Base-by-base conservation (phyloP, 257 asterid species). In the Nicotiana benthamiana region DNA sequence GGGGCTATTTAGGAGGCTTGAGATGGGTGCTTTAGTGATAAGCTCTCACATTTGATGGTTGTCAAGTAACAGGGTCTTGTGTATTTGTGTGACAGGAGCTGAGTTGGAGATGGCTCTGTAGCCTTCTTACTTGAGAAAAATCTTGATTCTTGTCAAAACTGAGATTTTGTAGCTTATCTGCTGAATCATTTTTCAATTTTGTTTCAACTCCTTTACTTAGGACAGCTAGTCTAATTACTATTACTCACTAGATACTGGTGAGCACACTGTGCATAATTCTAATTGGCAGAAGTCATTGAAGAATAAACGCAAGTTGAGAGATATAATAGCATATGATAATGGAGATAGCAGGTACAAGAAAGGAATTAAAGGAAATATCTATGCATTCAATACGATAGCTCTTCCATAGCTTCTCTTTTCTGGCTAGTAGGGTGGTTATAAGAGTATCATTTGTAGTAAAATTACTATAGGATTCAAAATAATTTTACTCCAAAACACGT, bases 61-160 rank as follows among this genome's bases (percentile, higher is more conserved):
- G 76, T 68, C 10, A 3, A 11, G 76, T 40, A 68, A 68, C 56
- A 40, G 32, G 32, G 32, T 20, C 76, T 54, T 68, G 75, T 67
- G 17, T 36, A n/a, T 36, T 67, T 67, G 4, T n/a, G 75, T 17
- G 75, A 67, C 75, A n/a, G 54, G 75, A 34, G 30, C 54, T 36
- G 56, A 40, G 76, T 68, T n/a, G 76, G 76, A 68, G 76, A 68
- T 68, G 54, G 43, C 76, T 68, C 76, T 67, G 40, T 34, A 67
- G 11, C 76, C 76, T 67, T 36, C n/a, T 16, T 53, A 67, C 54
- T 10, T 60, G 32, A 60, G 66, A 30, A 60, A 22, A 60, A 30
- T 10, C 65, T 22, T 60, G 16, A 60, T 11, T 60, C 26, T 60
- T 60, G 66, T 60, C 66, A 60, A 32, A 7, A 22, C 13, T 61